These are phyloP conservation scores for Litsea cubeba DNA, from an alignment of 164 flowering plant species.

Conservation along the genomic window DNA sequence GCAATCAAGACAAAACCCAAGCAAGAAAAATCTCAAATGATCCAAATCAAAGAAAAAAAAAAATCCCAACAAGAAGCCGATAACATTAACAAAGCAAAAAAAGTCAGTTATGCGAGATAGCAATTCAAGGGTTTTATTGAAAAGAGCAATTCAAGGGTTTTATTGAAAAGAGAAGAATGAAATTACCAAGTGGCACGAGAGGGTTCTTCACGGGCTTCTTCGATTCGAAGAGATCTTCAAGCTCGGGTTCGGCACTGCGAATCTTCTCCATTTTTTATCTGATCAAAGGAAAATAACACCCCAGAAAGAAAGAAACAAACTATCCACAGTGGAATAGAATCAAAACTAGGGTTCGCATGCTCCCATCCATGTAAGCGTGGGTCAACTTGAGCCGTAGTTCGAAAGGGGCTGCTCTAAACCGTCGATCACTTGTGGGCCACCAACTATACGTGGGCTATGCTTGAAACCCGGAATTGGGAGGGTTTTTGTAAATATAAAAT, in stretches of 20 bases:
- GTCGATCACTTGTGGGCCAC: background rate
- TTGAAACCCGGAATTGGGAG: too few relatives aligned
- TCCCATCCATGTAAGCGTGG: background rate
- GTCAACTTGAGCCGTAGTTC: background rate
- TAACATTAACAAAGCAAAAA: too few relatives aligned
- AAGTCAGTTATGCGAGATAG: too few relatives aligned
- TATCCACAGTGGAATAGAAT: background rate
- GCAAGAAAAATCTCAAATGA: too few relatives aligned
- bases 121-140: too few relatives aligned
- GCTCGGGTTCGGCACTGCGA: conserved; percentile 18
- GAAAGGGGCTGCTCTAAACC: background rate
- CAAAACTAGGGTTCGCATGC: background rate
- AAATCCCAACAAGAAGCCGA: too few relatives aligned
- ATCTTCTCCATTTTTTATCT: conserved; percentile 13
- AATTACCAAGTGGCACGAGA: conserved; percentile 28
- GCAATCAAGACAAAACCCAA: too few relatives aligned
- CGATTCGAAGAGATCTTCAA: conserved; percentile 18
- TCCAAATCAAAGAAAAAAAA: too few relatives aligned
- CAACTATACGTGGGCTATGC: too few relatives aligned
- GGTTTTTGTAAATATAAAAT: too few relatives aligned
- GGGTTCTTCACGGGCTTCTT: conserved; percentile 36
- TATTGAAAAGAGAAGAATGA: background rate
- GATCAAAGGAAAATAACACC: background rate
- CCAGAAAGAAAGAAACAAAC: background rate
- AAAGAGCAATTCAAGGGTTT: background rate